Base-by-base conservation (phyloP, 139 green algal species). In the Coelastrella sp. region DNA sequence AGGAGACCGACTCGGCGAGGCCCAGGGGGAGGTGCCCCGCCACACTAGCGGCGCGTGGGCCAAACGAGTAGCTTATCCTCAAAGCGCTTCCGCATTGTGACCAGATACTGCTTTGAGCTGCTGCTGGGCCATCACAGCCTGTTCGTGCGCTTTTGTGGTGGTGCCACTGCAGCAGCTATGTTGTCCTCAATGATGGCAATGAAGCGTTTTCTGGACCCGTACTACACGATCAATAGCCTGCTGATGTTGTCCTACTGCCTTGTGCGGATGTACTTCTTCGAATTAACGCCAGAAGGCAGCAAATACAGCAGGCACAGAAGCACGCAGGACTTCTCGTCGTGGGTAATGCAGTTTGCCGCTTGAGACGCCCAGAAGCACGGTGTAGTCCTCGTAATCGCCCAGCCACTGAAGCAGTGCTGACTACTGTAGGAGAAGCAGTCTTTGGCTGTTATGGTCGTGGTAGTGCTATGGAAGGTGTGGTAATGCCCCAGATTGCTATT, bases 151-250 rank as follows among this genome's bases (percentile, higher is more conserved):
- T 47, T 47, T 47, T 47, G 32, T 47, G 32, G 32, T 47, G 32
- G 32, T 47, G 32, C 32, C 32, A 47, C 1, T 47, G 32, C 32
- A 47, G 32, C 32, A 47, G 32, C 32, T 47, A 47, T 47, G 32
- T 47, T 47, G 0, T 47, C 32, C 32, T 47, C 32, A 47, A 47
- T 47, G 1, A 47, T 47, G 0, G 32, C 20, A 16, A 85, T 85
- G 80, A 85, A 57, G 4, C 80, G 80, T 0, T 73, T 85, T 54
- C 11, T 85, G 22, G 81, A 77, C 23, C 64, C 81, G 4, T 87
- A 78, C 61, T 87, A 87, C 61, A 64, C 47, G 14, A 23, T 61
- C 17, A 76, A 87, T 64, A 78, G 22, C 22, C 61, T 87, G 61
- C 23, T 87, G 64, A 61, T 87, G 81, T 64, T 87, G 47, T 54